phyloP scores from a whole-genome alignment of 1,139 yeast species.

The Pichia sp. region DNA sequence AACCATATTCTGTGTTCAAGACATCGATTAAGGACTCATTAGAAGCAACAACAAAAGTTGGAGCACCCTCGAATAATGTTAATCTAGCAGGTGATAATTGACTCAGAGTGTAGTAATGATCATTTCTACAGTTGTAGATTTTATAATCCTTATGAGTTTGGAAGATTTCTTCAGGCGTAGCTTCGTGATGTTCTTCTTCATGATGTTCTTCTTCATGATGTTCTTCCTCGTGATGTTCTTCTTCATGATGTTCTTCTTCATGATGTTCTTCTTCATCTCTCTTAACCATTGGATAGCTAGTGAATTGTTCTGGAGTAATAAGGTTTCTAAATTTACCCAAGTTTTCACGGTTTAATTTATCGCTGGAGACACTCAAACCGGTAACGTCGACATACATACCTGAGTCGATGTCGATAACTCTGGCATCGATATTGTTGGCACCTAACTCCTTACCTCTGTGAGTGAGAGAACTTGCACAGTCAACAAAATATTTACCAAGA shows the following conservation, averaged over 20 bases:
- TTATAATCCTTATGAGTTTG: slow-evolving; percentile 22
- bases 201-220: no score
- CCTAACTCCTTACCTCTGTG: slow-evolving; percentile 44
- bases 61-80: slow-evolving; percentile 48
- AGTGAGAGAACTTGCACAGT: slow-evolving; percentile 36
- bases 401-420: slow-evolving; percentile 73
- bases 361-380: slow-evolving; percentile 38
- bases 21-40: slow-evolving; percentile 31
- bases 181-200: slow-evolving; percentile 14
- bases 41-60: slow-evolving; percentile 45
- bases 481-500: slow-evolving; percentile 53
- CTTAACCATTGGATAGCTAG: slow-evolving; percentile 12
- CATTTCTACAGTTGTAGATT: slow-evolving; percentile 45
- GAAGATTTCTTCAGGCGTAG: slow-evolving; percentile 12
- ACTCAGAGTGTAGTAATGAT: slow-evolving; percentile 38
- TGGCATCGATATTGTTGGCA: slow-evolving; percentile 73
- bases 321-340: slow-evolving; percentile 11
- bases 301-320: slow-evolving; percentile 3
- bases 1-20: slow-evolving; percentile 29
- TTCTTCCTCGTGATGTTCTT: not conserved
- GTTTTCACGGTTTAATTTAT: slow-evolving; percentile 21
- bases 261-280: slow-evolving; percentile 36
- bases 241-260: slow-evolving; percentile 13
- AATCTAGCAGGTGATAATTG: slow-evolving; percentile 45
- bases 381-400: slow-evolving; percentile 75